Percentiles rank a stretch among this genome's conserved stretches.
phyloP scores from a whole-genome alignment of 345 rosid species.

The Ceriops zippeliana region DNA sequence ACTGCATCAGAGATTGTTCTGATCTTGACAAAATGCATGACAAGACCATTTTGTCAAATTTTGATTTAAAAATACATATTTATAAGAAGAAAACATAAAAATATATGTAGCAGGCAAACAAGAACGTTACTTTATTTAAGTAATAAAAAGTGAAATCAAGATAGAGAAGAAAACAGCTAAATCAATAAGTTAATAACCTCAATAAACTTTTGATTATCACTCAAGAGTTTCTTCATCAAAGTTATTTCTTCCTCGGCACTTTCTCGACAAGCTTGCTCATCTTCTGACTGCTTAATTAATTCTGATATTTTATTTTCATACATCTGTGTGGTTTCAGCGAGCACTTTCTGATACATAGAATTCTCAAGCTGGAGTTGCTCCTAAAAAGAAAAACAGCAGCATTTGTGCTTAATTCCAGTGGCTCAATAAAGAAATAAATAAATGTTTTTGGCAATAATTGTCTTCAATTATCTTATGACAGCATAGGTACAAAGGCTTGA shows the following conservation, averaged over 20 bases:
- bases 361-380: slow-evolving; percentile 65
- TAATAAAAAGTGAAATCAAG: not conserved
- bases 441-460: no score
- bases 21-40: not conserved
- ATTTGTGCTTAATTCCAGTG: slow-evolving; percentile 7
- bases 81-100: not conserved
- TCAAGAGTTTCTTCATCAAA: slow-evolving; percentile 42
- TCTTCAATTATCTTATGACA: no score
- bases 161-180: not conserved
- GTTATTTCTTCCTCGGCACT: slow-evolving; percentile 47
- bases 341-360: slow-evolving; percentile 60
- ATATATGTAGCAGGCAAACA: not conserved
- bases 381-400: slow-evolving; percentile 41
- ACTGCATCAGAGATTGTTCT: slow-evolving; percentile 1
- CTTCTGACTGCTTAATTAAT: slow-evolving; percentile 52
- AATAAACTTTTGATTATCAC: slow-evolving; percentile 49
- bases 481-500: no score
- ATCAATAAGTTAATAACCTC: slow-evolving; percentile 43
- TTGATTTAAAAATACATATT: not conserved
- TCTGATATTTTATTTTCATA: slow-evolving; percentile 74
- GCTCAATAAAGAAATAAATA: not conserved
- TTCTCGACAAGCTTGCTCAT: slow-evolving; percentile 40
- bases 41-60: slow-evolving; percentile 2
- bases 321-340: slow-evolving; percentile 77
- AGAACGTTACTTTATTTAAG: not conserved